Conservation (phyloP, 306 rosid species). For the Ziziphus jujuba region DNA sequence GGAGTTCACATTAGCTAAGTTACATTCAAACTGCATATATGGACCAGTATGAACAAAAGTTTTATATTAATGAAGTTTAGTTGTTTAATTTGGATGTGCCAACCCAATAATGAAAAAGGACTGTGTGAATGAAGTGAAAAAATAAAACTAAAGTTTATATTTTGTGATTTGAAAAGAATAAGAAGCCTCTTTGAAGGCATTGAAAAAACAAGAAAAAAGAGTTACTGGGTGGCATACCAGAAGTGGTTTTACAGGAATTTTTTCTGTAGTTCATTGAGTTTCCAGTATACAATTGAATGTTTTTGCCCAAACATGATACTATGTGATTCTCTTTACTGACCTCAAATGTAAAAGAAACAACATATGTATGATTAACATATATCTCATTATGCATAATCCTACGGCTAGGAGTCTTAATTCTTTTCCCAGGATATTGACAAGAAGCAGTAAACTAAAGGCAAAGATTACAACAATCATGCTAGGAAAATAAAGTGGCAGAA, state of each 20-base stretch:
- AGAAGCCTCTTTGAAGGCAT: background rate
- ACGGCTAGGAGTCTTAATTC: background rate
- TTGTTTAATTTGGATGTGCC: conserved; percentile 10
- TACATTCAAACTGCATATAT: conserved; percentile 4
- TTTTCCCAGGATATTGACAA: background rate
- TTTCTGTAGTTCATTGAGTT: background rate
- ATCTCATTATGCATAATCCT: background rate
- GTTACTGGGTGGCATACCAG: background rate
- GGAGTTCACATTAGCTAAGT: conserved; percentile 10
- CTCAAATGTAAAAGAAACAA: background rate
- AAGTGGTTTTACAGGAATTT: conserved; percentile 3
- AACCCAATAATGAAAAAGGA: conserved; percentile 17
- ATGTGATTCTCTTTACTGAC: background rate
- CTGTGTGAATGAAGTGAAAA: background rate
- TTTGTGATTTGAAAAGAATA: conserved; percentile 1
- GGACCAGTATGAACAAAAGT: conserved; percentile 9
- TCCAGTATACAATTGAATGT: background rate
- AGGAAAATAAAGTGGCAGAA: too few relatives aligned
- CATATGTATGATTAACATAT: background rate
- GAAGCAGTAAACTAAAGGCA: background rate
- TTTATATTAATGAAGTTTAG: conserved; percentile 8
- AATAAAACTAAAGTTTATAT: conserved; percentile 8
- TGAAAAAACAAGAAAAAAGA: background rate
- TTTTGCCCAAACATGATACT: background rate
- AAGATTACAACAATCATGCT: background rate